Evolutionary conservation across 129 eudicot species (phyloP), one percentile per base, ranked within the genome.

Genomic region (Erigeron canadensis): DNA sequence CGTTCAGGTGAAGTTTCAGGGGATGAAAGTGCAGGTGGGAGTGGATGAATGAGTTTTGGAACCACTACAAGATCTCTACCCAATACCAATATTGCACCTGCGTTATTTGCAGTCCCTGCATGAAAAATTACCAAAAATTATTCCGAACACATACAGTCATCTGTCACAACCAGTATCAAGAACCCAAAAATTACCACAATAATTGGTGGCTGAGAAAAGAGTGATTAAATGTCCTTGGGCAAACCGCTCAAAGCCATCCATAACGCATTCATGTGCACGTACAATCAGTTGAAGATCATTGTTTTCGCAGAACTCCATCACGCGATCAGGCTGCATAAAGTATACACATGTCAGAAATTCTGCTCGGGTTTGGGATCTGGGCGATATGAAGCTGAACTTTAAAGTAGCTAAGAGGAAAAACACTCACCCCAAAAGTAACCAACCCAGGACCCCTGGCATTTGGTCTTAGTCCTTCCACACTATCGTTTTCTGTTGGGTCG

Each of bases 361-460:
- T 10, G 48, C 37, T 4, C 50, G 12, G 58, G 23, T 7, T 17
- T 17, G 0, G 8, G 18, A 3, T 53, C n/a, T 53, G 58, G 2
- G 58, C 7, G 6, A 19, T 21, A 53, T 22, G 18, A 6, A 53
- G 58, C 58, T 53, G 17, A 21, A 34, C 16, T 15, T 12, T 7
- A 13, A 63, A 63, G 8, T 15, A 58, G 17, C 10, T 64, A 74
- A 58, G 43, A 65, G 38, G 55, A 81, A 76, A 7, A 77, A 73
- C 5, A 83, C 96, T 58, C 47, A 89, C 98, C 96, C 99, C 99
- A 81, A 90, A 95, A 56, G 99, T 95, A 45, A 95, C 99, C 79
- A 90, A 65, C 62, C 99, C 99, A 71, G 99, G 99, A 74, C 99
- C 99, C 81, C 99, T 86, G 18, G 99, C 99, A 75, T 95, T 90